phyloP scores from a whole-genome alignment of 805 yeast species.

The Yamadazyma sp. region DNA sequence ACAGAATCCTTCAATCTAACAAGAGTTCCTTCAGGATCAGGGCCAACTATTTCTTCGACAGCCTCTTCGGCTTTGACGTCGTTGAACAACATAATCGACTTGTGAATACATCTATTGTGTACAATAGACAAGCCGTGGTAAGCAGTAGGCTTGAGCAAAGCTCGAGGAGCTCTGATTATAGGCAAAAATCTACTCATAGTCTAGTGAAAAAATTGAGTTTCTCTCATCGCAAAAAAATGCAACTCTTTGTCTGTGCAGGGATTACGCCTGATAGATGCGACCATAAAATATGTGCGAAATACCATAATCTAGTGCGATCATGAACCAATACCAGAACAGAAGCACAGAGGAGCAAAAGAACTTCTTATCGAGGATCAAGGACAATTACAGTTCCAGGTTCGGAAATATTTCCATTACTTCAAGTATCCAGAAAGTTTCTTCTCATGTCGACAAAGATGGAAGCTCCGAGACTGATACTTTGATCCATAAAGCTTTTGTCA shows the following conservation, averaged over 20 bases:
- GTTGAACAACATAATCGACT: too few species aligned
- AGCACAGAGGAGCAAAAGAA: slow-evolving; percentile 17
- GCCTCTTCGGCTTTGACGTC: too few species aligned
- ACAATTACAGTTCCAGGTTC: slow-evolving; percentile 37
- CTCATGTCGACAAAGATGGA: slow-evolving; percentile 39
- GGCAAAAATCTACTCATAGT: slow-evolving; percentile 1
- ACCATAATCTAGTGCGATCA: slow-evolving; percentile 4
- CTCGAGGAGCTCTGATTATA: neutral
- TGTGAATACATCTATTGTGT: too few species aligned
- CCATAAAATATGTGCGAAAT: neutral
- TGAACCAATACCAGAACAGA: slow-evolving; percentile 15
- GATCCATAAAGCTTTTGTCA: slow-evolving; percentile 44
- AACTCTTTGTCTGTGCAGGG: neutral
- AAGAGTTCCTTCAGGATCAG: slow-evolving; percentile 16
- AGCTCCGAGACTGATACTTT: slow-evolving; percentile 36
- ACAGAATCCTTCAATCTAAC: slow-evolving; percentile 13
- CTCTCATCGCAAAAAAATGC: slow-evolving; percentile 1
- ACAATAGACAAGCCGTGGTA: too few species aligned
- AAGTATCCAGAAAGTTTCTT: slow-evolving; percentile 17
- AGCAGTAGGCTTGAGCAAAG: slow-evolving; percentile 1
- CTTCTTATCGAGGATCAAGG: slow-evolving; percentile 36
- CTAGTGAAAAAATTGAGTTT: slow-evolving; percentile 3
- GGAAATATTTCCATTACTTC: slow-evolving; percentile 34
- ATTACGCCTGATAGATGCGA: slow-evolving; percentile 1
- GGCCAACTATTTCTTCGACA: neutral